Evolutionary conservation across 805 yeast species (phyloP), one percentile per base, ranked within the genome.

Genomic region (Clavispora phyllophila): DNA sequence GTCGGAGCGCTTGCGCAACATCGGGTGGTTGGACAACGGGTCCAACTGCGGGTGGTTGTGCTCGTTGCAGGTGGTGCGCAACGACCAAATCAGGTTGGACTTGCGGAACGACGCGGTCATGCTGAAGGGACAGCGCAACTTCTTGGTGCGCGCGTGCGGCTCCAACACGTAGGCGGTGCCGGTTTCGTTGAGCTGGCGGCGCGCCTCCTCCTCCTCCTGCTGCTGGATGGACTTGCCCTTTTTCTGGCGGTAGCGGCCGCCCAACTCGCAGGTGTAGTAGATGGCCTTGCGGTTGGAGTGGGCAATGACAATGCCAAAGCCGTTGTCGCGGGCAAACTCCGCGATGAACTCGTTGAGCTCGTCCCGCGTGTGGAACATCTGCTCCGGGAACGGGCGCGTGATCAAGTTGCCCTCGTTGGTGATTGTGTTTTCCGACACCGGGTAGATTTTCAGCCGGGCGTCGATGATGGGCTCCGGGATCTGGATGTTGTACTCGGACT

Each of bases 31-130:
- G 14, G 72, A 65, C 43, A 76, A 62, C 7, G 82, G 81, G 50
- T 75, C 79, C 47, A 76, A 65, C 53, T 75, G 78, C 18, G 80
- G 79, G 55, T 77, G 82, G 54, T 77, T 77, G 58, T 77, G 82
- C 52, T 75, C 78, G 57, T 75, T 75, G 49, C 79, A 73, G 9
- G 78, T 73, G 12, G 77, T 75, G 42, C 71, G 69, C 37, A 77
- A 60, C 17, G 76, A 72, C 82, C 82, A 77, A 32, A 64, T 67
- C 41, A 70, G 68, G 41, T 68, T 71, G 37, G 70, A 65, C 51
- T 76, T 77, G 23, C 76, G 73, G 53, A 58, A 75, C 51, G 70
- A 67, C 23, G 82, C 81, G 33, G 79, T 76, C 78, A 77, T 75
- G n/a, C 79, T 65, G 56, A 75, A 77, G 19, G 81, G 81, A 57